Evolutionary conservation across 768 basidiomycete genomes (phyloP).

Genomic region (Pleurotus tuoliensis): DNA sequence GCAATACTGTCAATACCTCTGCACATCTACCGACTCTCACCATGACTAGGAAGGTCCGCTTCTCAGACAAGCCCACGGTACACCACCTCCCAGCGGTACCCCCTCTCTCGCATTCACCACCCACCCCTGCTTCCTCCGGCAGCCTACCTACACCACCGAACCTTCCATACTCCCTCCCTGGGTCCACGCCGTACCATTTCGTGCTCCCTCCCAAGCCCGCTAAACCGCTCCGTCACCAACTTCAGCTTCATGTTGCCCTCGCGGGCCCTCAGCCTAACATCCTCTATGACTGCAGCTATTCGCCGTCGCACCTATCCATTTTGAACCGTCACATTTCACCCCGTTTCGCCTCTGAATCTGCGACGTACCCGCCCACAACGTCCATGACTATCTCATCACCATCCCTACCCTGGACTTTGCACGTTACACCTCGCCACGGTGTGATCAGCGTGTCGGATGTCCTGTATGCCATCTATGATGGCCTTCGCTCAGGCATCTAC

Average conservation of each 20-base stretch:
- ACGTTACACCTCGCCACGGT: constrained; percentile 23
- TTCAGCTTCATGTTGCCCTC: not conserved
- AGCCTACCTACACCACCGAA: not conserved
- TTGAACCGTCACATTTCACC: not conserved
- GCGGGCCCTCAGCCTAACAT: not conserved
- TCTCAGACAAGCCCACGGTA: not conserved
- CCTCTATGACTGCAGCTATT: not conserved
- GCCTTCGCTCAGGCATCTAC: constrained; percentile 37
- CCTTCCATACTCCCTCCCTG: not conserved
- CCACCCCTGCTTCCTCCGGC: not conserved
- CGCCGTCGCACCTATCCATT: not conserved
- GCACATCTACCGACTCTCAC: not conserved
- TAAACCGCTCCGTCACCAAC: too few relatives aligned
- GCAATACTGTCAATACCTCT: not conserved
- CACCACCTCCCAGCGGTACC: not conserved
- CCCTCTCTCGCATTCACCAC: not conserved
- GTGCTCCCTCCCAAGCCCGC: not conserved
- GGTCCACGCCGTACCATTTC: not conserved
- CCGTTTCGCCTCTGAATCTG: constrained; percentile 22
- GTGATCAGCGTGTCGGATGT: constrained; percentile 31
- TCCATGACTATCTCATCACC: constrained; percentile 28
- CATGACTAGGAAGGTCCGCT: not conserved
- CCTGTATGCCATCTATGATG: constrained; percentile 37
- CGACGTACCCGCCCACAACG: constrained; percentile 29
- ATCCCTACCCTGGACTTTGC: constrained; percentile 30